A percentile compares a stretch with the other conserved stretches of the same genome.
These are phyloP conservation scores for Ailanthus altissimus DNA, from an alignment of 345 rosid genomes.

Conservation along the genomic window DNA sequence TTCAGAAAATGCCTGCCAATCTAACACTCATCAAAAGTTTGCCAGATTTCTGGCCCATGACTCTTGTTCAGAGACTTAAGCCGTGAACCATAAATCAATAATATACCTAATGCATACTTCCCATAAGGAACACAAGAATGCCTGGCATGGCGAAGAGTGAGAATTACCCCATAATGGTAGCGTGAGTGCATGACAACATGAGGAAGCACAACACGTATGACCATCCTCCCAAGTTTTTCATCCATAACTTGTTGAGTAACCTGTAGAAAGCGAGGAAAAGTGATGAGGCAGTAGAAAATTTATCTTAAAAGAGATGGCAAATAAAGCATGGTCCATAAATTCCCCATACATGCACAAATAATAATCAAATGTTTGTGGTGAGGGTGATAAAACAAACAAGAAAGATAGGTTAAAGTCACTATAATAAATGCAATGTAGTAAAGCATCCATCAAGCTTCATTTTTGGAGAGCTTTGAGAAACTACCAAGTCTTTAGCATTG, in stretches of 20 bases:
- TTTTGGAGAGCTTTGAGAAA: no score
- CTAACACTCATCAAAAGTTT: slow-evolving; percentile 16
- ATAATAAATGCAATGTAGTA: no score
- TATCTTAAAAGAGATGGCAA: no score
- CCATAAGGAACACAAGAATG: neutral
- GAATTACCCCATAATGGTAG: slow-evolving; percentile 88
- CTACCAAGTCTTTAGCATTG: no score
- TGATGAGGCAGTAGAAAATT: no score
- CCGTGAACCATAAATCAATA: slow-evolving; percentile 8
- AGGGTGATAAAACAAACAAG: no score
- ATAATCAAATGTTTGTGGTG: no score
- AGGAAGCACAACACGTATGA: slow-evolving; percentile 96
- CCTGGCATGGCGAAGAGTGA: neutral
- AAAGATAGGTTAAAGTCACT: no score
- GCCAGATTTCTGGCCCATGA: slow-evolving; percentile 9
- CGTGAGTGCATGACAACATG: slow-evolving; percentile 95
- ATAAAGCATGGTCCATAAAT: no score
- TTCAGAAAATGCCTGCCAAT: slow-evolving; percentile 81
- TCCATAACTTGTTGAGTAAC: slow-evolving; percentile 88
- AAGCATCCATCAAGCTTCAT: no score
- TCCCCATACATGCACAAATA: no score
- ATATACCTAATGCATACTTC: neutral
- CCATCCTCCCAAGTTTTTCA: slow-evolving; percentile 89
- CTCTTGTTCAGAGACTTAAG: slow-evolving; percentile 6
- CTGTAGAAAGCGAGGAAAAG: slow-evolving; percentile 33